Percentiles rank a stretch among this genome's conserved stretches.
These are phyloP conservation scores for Musa balbisiana DNA, from an alignment of 202 grass and related monocot species.

Conservation along the genomic window DNA sequence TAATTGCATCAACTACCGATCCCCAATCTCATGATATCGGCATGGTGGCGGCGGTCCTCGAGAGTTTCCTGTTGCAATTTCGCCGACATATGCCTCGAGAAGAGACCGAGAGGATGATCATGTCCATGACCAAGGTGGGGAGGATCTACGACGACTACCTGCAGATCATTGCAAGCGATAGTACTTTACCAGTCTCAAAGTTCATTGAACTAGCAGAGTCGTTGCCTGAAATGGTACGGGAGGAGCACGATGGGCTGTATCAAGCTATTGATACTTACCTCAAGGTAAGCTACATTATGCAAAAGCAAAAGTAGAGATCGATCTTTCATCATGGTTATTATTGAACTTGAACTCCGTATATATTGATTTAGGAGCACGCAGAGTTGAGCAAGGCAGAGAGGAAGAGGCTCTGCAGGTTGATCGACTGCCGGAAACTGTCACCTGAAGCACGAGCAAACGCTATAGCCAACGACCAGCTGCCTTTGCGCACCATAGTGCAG, in stretches of 20 bases:
- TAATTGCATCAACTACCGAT: constrained; percentile 48
- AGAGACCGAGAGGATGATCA: constrained; percentile 36
- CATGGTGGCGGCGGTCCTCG: constrained; percentile 58
- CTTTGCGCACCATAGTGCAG: constrained; percentile 80
- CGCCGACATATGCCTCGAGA: constrained; percentile 26
- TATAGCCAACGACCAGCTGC: constrained; percentile 74
- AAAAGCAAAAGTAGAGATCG: background rate
- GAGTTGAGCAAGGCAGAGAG: constrained; percentile 74
- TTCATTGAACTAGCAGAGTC: constrained; percentile 62
- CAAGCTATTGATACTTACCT: constrained; percentile 80
- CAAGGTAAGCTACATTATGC: constrained; percentile 32
- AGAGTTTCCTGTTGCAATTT: constrained; percentile 64
- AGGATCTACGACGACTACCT: constrained; percentile 60
- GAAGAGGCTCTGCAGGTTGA: constrained; percentile 70
- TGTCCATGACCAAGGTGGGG: constrained; percentile 47
- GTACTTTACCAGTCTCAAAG: constrained; percentile 40
- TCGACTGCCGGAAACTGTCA: constrained; percentile 75
- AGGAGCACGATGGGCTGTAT: constrained; percentile 64
- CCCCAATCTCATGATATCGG: constrained; percentile 52
- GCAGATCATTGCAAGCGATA: constrained; percentile 42
- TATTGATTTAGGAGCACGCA: constrained; percentile 48
- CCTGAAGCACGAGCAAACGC: constrained; percentile 54
- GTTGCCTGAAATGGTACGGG: constrained; percentile 63
- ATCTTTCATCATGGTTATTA: background rate
- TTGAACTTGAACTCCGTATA: background rate